These are phyloP conservation scores for Tuber microsphaerosporum DNA, from an alignment of 495 filamentous ascomycete genomes.

Conservation along the genomic window DNA sequence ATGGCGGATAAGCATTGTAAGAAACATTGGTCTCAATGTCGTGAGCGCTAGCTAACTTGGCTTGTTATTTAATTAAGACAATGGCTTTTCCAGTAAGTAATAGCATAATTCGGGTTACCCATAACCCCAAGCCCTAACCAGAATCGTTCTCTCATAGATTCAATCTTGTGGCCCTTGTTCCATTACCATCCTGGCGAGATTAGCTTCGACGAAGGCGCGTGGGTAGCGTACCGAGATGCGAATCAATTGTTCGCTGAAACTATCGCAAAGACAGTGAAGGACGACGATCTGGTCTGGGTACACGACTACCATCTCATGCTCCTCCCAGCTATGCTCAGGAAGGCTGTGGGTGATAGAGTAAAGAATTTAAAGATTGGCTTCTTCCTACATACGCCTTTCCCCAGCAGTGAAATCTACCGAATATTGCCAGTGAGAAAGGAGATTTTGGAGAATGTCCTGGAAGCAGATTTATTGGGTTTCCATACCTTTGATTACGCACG, in stretches of 20 bases:
- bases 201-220: slow-evolving; percentile 76
- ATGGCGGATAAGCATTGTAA: slow-evolving; percentile 65
- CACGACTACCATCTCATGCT: slow-evolving; percentile 97
- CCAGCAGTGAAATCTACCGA: slow-evolving; percentile 83
- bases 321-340: slow-evolving; percentile 73
- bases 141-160: slow-evolving; percentile 53
- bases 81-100: slow-evolving; percentile 72
- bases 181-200: slow-evolving; percentile 95
- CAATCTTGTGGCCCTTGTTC: slow-evolving; percentile 90
- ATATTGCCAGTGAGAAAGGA: slow-evolving; percentile 81
- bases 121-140: neutral
- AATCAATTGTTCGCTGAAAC: slow-evolving; percentile 79
- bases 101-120: slow-evolving; percentile 13
- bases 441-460: slow-evolving; percentile 68
- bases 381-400: slow-evolving; percentile 92
- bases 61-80: slow-evolving; percentile 46
- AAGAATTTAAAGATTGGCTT: slow-evolving; percentile 86
- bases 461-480: slow-evolving; percentile 84
- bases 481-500: slow-evolving; percentile 91
- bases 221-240: slow-evolving; percentile 78
- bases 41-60: neutral
- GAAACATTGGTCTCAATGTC: neutral
- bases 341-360: slow-evolving; percentile 60
- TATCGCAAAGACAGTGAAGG: slow-evolving; percentile 62
- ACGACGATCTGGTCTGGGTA: slow-evolving; percentile 84